Conservation (phyloP, 306 rosid species). For the Vicia sativa region DNA sequence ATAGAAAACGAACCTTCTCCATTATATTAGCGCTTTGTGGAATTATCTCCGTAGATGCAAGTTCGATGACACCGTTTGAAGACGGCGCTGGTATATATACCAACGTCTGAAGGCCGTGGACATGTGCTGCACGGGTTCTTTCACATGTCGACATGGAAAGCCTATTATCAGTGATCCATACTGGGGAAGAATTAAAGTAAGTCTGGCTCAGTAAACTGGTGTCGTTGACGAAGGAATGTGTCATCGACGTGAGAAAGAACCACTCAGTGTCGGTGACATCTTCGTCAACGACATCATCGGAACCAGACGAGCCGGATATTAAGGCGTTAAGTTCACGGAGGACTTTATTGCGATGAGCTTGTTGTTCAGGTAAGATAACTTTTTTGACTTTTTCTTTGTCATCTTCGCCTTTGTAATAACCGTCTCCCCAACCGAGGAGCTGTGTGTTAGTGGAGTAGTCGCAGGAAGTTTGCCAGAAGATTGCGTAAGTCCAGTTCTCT, state of each 20-base stretch:
- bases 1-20: constrained; percentile 64
- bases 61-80: constrained; percentile 79
- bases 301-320: constrained; percentile 56
- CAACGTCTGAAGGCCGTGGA: constrained; percentile 70
- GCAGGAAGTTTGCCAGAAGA: constrained; percentile 87
- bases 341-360: constrained; percentile 73
- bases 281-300: constrained; percentile 71
- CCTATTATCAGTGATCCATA: constrained; percentile 69
- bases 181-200: constrained; percentile 49
- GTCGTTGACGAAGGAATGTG: constrained; percentile 72
- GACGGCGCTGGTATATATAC: constrained; percentile 69
- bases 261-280: constrained; percentile 96
- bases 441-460: constrained; percentile 50
- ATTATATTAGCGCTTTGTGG: constrained; percentile 65
- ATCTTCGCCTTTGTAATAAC: constrained; percentile 87
- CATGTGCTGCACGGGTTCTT: constrained; percentile 64
- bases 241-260: constrained; percentile 92
- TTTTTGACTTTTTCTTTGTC: constrained; percentile 49
- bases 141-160: constrained; percentile 58
- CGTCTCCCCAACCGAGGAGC: constrained; percentile 89
- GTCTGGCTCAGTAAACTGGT: constrained; percentile 70
- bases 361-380: constrained; percentile 50
- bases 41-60: constrained; percentile 72
- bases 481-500: constrained; percentile 87
- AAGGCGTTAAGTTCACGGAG: constrained; percentile 83